Percentiles rank a stretch among this genome's conserved stretches.
These are phyloP conservation scores for Neophaeococcomyces mojaviensis DNA, from an alignment of 2,329 filamentous ascomycete genomes.

Conservation along the genomic window DNA sequence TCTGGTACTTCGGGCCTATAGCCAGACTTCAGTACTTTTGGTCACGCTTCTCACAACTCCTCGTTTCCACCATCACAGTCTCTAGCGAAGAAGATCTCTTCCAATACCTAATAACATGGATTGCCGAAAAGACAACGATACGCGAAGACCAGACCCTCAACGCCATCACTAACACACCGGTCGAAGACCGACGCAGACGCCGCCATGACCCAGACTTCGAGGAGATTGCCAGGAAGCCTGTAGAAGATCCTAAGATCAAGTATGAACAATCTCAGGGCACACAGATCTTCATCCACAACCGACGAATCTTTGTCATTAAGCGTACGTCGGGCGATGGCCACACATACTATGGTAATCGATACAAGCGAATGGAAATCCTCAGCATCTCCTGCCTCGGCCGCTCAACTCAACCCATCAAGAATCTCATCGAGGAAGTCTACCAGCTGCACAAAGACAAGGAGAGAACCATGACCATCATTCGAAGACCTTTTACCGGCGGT, in stretches of 20 bases:
- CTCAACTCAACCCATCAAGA: slow-evolving; percentile 19
- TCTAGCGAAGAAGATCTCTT: slow-evolving; percentile 24
- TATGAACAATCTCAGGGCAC: slow-evolving; percentile 22
- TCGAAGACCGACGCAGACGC: slow-evolving; percentile 11
- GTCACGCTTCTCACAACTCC: slow-evolving; percentile 17
- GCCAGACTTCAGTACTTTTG: slow-evolving; percentile 19
- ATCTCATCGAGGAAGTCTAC: slow-evolving; percentile 19
- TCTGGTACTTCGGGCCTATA: slow-evolving; percentile 22
- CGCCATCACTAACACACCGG: slow-evolving; percentile 17
- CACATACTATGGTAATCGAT: slow-evolving; percentile 19
- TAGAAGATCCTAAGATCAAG: slow-evolving; percentile 20
- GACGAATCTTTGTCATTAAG: slow-evolving; percentile 16
- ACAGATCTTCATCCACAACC: slow-evolving; percentile 21
- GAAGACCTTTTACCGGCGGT: slow-evolving; percentile 18
- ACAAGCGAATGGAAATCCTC: slow-evolving; percentile 19
- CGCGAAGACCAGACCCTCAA: slow-evolving; percentile 20
- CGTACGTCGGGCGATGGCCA: slow-evolving; percentile 19
- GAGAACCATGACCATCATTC: slow-evolving; percentile 19
- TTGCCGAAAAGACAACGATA: slow-evolving; percentile 17
- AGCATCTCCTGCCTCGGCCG: slow-evolving; percentile 20
- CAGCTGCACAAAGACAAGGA: slow-evolving; percentile 22
- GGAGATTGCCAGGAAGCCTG: slow-evolving; percentile 14
- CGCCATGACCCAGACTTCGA: slow-evolving; percentile 19
- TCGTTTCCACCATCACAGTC: slow-evolving; percentile 19
- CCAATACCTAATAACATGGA: slow-evolving; percentile 17